Evolutionary conservation across 1,284 basidiomycete genomes (phyloP).

Genomic region (Apiotrichum akiyoshidainum): DNA sequence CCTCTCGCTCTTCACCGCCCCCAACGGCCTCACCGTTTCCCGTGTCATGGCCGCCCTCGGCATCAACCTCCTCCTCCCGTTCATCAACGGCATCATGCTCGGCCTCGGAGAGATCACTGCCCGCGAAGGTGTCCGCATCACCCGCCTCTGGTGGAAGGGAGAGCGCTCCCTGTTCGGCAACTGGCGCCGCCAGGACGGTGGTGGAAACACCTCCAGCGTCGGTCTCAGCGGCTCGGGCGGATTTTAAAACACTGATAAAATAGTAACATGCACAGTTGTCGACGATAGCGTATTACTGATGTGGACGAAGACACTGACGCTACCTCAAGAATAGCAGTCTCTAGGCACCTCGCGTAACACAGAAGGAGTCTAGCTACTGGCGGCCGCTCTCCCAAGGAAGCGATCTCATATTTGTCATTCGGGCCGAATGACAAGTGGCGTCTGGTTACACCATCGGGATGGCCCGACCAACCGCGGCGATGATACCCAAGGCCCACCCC

Average conservation of each 20-base stretch:
- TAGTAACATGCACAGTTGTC: neutral
- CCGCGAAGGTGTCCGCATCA: constrained; percentile 72
- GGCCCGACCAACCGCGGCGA: too few relatives aligned
- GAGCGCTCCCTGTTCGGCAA: constrained; percentile 32
- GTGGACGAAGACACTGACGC: too few relatives aligned
- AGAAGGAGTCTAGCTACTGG: too few relatives aligned
- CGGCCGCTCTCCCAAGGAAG: too few relatives aligned
- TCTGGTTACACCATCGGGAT: too few relatives aligned
- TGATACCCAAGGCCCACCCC: too few relatives aligned
- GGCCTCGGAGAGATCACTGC: constrained; percentile 98
- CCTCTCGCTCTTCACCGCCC: constrained; percentile 74
- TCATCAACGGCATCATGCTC: constrained; percentile 96
- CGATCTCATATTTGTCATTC: too few relatives aligned
- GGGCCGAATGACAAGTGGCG: too few relatives aligned
- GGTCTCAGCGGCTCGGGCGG: constrained; percentile 34
- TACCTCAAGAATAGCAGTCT: too few relatives aligned
- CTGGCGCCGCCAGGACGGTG: constrained; percentile 17
- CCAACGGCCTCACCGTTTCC: constrained; percentile 69
- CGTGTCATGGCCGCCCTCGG: constrained; percentile 77
- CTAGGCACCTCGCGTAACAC: too few relatives aligned
- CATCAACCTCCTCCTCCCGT: constrained; percentile 89
- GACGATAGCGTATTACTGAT: too few relatives aligned
- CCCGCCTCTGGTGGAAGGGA: constrained; percentile 53
- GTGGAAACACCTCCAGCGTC: constrained; percentile 30
- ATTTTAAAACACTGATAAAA: constrained; percentile 13